phyloP scores from a whole-genome alignment of 2,329 filamentous ascomycete species.

The Zasmidium angulare region DNA sequence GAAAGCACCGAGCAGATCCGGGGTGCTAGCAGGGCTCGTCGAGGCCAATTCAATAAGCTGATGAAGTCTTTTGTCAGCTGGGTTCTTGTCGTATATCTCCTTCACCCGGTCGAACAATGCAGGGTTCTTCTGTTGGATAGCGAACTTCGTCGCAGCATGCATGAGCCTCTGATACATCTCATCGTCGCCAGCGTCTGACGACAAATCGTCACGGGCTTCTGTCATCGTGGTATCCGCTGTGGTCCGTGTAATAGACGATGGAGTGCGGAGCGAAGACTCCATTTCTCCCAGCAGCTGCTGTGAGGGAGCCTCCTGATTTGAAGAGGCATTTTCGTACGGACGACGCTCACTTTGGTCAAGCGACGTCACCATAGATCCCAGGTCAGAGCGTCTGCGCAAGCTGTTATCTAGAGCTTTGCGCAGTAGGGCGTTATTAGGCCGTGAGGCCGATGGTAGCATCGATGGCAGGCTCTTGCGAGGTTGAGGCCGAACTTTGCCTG shows the following conservation, averaged over 20 bases:
- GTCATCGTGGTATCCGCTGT: background rate
- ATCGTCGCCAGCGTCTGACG: background rate
- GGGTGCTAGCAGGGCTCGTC: background rate
- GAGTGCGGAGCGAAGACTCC: background rate
- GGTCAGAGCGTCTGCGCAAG: conserved; percentile 8
- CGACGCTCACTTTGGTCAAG: background rate
- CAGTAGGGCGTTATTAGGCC: conserved; percentile 6
- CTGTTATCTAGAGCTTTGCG: conserved; percentile 18
- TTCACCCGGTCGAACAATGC: background rate
- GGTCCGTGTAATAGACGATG: background rate
- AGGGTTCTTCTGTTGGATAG: conserved; percentile 6
- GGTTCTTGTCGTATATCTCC: conserved; percentile 3
- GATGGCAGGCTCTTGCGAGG: conserved; percentile 3
- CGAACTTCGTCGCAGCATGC: conserved; percentile 2
- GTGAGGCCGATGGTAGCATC: background rate
- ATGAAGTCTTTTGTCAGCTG: background rate
- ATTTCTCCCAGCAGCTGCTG: conserved; percentile 6
- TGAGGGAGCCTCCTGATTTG: background rate
- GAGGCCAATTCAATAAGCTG: background rate
- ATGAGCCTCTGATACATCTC: background rate
- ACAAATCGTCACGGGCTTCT: background rate
- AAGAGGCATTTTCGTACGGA: background rate
- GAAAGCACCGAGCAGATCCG: background rate
- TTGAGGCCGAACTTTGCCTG: background rate
- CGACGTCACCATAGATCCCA: background rate